Evolutionary conservation across 176 grass and related monocot species (phyloP), one percentile per base, ranked within the genome.

Genomic region (Rhipidocladum racemiflorum): DNA sequence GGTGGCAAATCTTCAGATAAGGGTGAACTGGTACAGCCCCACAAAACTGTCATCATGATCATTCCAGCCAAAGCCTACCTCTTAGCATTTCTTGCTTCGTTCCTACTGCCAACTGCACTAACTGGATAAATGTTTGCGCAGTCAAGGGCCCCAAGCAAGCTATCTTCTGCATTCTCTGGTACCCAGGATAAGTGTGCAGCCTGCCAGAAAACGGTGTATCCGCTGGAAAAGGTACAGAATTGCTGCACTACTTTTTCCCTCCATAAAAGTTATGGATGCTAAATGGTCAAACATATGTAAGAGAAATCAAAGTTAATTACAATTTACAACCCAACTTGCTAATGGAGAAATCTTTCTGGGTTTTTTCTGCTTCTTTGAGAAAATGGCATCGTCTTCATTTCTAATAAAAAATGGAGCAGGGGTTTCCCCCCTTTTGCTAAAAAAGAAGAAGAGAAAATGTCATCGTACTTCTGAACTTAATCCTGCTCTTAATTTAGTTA

Each of bases 161-260:
- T 93, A 29, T 98, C 88, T 8, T 84, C 86, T 45, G 90, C 90
- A 46, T 98, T 98, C 77, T 91, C 86, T 13, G 95, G 95, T 7
- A 98, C 95, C 0, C 95, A 95, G 77, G 95, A 98, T 60, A 98
- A 95, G 50, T 97, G 95, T 25, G 78, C 90, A 40, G 81, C 83
- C 54, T 97, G 95, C 82, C 72, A 91, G 49, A 97, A 97, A 89
- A 97, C 92, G 1, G 95, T 92, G n/a, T 97, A 97, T 46, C 92
- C 95, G 12, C 85, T 97, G 63, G 95, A 97, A 56, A 97, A 95
- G 95, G 95, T 97, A 88, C 77, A 61, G 0, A 64, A 82, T 24
- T 45, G 17, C 13, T 9, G 38, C 17, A 50, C 13, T 50, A 15
- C 1, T 4, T 25, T 18, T 24, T 2, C 32, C 8, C 14, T 39